Base-by-base conservation (phyloP, 306 rosid species). In the Rosa chinensis region DNA sequence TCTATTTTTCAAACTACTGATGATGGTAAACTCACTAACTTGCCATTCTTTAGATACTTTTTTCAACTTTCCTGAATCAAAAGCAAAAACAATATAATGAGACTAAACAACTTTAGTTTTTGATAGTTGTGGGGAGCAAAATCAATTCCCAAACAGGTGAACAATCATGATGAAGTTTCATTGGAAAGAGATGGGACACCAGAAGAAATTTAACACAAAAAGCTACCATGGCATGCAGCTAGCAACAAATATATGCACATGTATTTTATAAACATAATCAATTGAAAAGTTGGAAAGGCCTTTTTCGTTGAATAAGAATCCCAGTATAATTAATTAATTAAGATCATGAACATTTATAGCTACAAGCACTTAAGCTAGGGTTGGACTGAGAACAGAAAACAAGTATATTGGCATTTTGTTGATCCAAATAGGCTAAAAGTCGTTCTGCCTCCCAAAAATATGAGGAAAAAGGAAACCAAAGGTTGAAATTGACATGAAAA, bases 1-100 rank as follows among this genome's bases (percentile, higher is more conserved):
- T 79, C 73, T 86, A 74, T 74, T 81, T 73, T 83, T 94, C 98
- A 92, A 92, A 91, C 73, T 73, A 44, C 82, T 84, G 82, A 92
- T 92, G 93, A 94, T 94, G 95, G 80, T 79, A 87, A 91, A 91
- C 88, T 94, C 98, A 91, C 92, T 88, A 88, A 84, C 88, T 87
- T 88, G 92, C 77, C 85, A 89, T 92, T 85, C 91, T 92, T 82
- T 87, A 88, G 84, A 52, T 74, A 4, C 49, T 23, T 32, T 37
- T 64, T 32, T 16, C 3, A 2, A 87, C 90, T 89, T 90, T 91
- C 78, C 83, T 86, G 87, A 90, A 82, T 83, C 89, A 87, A 94
- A 92, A 91, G 95, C 78, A 67, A 84, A 66, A 82, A 85, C 93
- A 84, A 89, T 81, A 89, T 89, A 76, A 92, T 89, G 89, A 90